These are phyloP conservation scores for Ophiocordyceps camponoti-leonardi DNA, from an alignment of 2,329 filamentous ascomycete species.

Conservation along the genomic window DNA sequence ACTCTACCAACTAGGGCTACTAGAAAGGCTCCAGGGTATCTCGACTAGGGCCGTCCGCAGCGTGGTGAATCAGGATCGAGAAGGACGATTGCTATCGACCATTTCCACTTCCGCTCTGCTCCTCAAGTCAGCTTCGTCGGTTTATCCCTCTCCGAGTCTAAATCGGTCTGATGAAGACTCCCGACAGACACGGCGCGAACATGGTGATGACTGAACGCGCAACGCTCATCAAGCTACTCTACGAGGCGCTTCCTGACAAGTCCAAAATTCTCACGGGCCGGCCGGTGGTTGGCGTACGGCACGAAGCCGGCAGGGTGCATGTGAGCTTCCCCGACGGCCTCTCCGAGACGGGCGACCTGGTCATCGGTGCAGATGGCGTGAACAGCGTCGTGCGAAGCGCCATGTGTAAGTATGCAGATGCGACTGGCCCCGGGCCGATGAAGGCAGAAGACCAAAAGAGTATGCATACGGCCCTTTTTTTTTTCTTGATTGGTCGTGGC, in stretches of 20 bases:
- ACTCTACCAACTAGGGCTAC: conserved; percentile 10
- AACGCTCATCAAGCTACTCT: conserved; percentile 3
- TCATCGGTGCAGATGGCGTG: conserved; percentile 25
- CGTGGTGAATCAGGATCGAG: not conserved
- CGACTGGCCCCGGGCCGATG: conserved; percentile 2
- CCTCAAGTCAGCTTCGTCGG: not conserved
- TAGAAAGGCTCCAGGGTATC: not conserved
- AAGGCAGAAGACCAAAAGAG: conserved; percentile 6
- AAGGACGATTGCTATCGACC: not conserved
- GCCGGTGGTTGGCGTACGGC: not conserved
- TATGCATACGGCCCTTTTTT: no score
- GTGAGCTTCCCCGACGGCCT: conserved; percentile 17
- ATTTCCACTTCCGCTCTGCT: not conserved
- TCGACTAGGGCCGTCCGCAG: not conserved
- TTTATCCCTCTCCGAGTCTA: not conserved
- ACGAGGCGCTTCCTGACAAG: conserved; percentile 3
- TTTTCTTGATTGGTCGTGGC: no score
- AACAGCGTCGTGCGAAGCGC: conserved; percentile 12
- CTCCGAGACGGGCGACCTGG: conserved; percentile 16
- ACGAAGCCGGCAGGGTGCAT: conserved; percentile 7
- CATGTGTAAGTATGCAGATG: conserved; percentile 9
- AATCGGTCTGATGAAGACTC: not conserved
- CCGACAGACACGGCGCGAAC: not conserved
- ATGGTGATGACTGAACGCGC: not conserved
- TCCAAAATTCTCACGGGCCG: not conserved